Percentiles rank a stretch among this genome's conserved stretches.
These are phyloP conservation scores for Aspergillus thermomutatus DNA, from an alignment of 2,329 filamentous ascomycete species.

Conservation along the genomic window DNA sequence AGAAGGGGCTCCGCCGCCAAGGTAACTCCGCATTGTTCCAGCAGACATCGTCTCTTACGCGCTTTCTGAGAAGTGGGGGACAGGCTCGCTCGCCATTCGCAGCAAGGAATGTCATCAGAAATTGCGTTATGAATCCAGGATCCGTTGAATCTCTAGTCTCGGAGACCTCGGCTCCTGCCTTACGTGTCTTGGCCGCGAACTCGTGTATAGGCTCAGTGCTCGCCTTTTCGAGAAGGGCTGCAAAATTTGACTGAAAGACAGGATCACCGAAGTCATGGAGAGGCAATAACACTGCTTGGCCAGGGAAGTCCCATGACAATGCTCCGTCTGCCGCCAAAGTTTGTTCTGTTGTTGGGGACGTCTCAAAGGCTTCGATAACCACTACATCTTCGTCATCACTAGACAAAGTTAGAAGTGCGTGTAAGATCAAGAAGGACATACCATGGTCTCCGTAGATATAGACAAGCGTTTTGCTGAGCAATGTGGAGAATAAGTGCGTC, in stretches of 20 bases:
- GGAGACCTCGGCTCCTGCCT: constrained; percentile 47
- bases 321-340: constrained; percentile 53
- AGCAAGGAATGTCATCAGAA: constrained; percentile 60
- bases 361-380: constrained; percentile 61
- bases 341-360: constrained; percentile 51
- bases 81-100: constrained; percentile 45
- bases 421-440: neutral
- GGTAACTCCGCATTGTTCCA: constrained; percentile 48
- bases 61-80: constrained; percentile 50
- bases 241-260: constrained; percentile 48
- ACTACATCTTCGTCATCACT: constrained; percentile 24
- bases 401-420: neutral
- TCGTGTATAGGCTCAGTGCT: constrained; percentile 51
- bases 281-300: constrained; percentile 49
- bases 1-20: constrained; percentile 62
- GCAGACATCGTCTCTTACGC: constrained; percentile 61
- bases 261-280: constrained; percentile 33
- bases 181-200: constrained; percentile 52
- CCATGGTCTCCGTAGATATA: neutral
- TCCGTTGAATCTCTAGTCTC: constrained; percentile 58
- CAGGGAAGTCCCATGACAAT: constrained; percentile 60
- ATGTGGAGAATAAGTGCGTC: neutral
- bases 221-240: constrained; percentile 55
- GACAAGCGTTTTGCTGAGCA: neutral
- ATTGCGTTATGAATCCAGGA: constrained; percentile 56